Base-by-base conservation (phyloP, 371 early-diverging fungal species). In the Gilbertella persicaria region DNA sequence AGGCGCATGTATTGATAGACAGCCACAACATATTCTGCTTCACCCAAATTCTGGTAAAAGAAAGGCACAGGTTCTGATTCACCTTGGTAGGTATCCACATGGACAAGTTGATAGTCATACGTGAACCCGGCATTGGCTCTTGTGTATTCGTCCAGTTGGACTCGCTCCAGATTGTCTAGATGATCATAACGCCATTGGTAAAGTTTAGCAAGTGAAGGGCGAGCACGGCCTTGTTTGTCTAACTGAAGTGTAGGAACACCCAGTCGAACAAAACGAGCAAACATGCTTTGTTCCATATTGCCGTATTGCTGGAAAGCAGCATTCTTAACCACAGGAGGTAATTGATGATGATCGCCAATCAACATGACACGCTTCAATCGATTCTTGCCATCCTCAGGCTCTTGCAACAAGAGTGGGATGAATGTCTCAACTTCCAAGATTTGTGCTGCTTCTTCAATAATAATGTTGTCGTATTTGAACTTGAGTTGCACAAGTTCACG, bases 381-480 rank as follows among this genome's bases (percentile, higher is more conserved):
- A 20, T 78, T 83, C 41, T 69, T 60, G 19, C 79, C 80, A 52
- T 78, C 73, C 25, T 78, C 74, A n/a, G 83, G 62, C 13, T 82
- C 80, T 73, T 96, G 96, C 9, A 97, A 66, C 30, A 91, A 57
- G 59, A 99, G 73, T 5, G 98, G 95, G 26, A 99, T 91, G 54
- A 98, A 89, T 3, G 97, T 87, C 62, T 99, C 99, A 3, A 97
- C 85, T 64, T 99, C 99, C 12, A 97, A 69, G 8, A 98, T 88
- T 66, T 99, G 98, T 14, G 94, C 99, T 0, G 98, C 92, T 66
- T 99, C 99, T 66, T 99, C 99, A 86, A 99, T 90, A 14, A 99
- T 79, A 23, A 99, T 86, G 40, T 83, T 94, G 58, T 98, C 94
- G 67, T 93, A 98, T 52, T 88, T 85, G 83, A 97, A 96, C 5